Base-by-base conservation (phyloP, 768 basidiomycete species). In the Termitomyces sp. region DNA sequence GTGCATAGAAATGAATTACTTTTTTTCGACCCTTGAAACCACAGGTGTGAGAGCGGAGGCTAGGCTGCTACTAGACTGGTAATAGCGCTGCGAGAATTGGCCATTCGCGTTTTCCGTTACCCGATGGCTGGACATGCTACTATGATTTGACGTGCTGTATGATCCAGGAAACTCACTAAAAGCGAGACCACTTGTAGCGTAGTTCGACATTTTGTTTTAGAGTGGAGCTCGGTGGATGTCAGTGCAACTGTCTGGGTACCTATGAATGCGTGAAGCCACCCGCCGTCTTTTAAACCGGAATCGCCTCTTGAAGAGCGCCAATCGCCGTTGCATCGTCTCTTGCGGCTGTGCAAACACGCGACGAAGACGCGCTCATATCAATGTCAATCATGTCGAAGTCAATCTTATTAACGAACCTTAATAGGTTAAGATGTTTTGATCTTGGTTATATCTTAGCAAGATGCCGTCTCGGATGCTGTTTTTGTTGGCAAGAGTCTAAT, bases 1-100 rank as follows among this genome's bases (percentile, higher is more conserved):
- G 37, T 52, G n/a, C 4, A 32, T 33, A 20, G 37, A n/a, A 30
- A 39, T 40, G 18, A 24, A 14, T 46, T 14, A 58, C 51, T 42
- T 56, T 32, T 5, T 14, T 13, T 16, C 44, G 10, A 16, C 26
- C 16, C 47, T 53, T 9, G 52, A 33, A 10, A 18, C 30, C 16
- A 43, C 22, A 14, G 57, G 57, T 9, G 57, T 53, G 6, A 58
- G 57, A 13, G 57, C 57, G 9, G 57, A 53, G 6, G 57, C 52
- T 26, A 58, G 37, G 24, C 57, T 58, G 24, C 52, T 58, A 32
- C 57, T 58, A 12, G 57, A 58, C 36, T 48, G 52, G 44, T 47
- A 53, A 37, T 53, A 53, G 36, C 27, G 5, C 22, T 46, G 57
- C 14, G 57, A 53, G 10, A 48, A 24, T 20, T 33, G 57, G 9